These are phyloP conservation scores for Thoreauomyces humboldtii DNA, from an alignment of 192 early-diverging fungal species.

Conservation along the genomic window DNA sequence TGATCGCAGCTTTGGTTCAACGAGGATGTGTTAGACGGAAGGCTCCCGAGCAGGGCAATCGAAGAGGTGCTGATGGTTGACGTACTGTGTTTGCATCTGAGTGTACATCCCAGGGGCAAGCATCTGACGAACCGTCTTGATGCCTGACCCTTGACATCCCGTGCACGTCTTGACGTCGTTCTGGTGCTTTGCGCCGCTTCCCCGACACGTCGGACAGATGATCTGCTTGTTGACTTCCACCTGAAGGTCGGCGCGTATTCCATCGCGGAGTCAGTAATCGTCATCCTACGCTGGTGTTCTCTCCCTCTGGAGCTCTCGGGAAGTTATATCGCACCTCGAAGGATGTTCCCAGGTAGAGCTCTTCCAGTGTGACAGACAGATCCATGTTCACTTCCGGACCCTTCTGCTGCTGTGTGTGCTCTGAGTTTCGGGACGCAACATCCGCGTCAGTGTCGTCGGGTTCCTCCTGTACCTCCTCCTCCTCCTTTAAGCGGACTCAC, in stretches of 20 bases:
- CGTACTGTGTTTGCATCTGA: constrained; percentile 80
- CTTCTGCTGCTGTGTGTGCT: constrained; percentile 64
- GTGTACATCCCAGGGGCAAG: constrained; percentile 92
- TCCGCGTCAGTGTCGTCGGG: neutral
- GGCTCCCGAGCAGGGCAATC: too few species aligned
- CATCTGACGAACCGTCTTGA: constrained; percentile 77
- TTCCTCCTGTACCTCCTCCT: neutral
- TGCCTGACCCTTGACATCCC: constrained; percentile 76
- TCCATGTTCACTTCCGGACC: constrained; percentile 79
- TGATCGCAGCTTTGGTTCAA: constrained; percentile 85
- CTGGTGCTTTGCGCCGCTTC: constrained; percentile 80
- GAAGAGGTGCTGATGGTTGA: neutral
- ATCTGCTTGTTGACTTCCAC: constrained; percentile 93
- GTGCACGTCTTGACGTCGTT: constrained; percentile 84
- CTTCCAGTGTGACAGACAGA: constrained; percentile 83
- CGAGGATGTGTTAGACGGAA: too few species aligned
- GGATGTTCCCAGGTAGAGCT: constrained; percentile 80
- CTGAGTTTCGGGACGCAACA: too few species aligned
- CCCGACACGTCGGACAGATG: constrained; percentile 89
- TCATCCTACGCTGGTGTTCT: too few species aligned
- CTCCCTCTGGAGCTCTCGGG: neutral
- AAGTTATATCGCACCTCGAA: constrained; percentile 57
- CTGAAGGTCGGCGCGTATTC: constrained; percentile 14
- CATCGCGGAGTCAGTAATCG: too few species aligned
- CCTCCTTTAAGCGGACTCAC: constrained; percentile 8